Evolutionary conservation across 2,329 filamentous ascomycete species (phyloP), one percentile per base, ranked within the genome.

Genomic region (Fusarium sublunatum): DNA sequence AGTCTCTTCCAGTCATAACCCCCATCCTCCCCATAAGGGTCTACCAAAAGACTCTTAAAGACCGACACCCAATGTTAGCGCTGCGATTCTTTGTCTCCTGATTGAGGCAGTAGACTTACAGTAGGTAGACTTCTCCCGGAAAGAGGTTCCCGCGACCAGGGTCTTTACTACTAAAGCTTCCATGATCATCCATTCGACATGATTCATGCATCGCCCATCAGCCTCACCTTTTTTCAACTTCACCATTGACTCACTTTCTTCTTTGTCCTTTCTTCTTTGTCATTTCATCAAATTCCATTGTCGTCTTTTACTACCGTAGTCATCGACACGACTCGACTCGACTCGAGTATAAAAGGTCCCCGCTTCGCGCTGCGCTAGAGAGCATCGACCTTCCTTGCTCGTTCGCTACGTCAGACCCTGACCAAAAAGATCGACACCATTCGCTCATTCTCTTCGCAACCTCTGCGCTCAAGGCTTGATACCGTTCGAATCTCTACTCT

Each of bases 371-470:
- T 63, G 50, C 58, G 50, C 58, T 66, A 66, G 43, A 43, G 29
- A 46, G 41, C 36, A 58, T 56, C 31, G 29, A 60, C 38, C 59
- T 53, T 46, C 61, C 62, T 49, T 68, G 65, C 44, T 44, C 28
- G 24, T 35, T 48, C 52, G 55, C 61, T 70, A 70, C 66, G 66
- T 67, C 64, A 70, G 64, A 66, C 31, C 29, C 22, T 46, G 26
- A 44, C 40, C 45, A 60, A 50, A 60, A 61, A 54, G 61, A 65
- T 58, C 56, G 47, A 50, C 61, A 54, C 34, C 42, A 50, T 38
- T 44, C 53, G 41, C 55, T 58, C 44, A 45, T 49, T 52, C 50
- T 51, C 52, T 58, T 61, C 53, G 48, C 32, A 56, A 29, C 39
- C 40, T 53, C 29, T 32, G 26, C 38, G 10, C 24, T 25, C 34